Evolutionary conservation across 768 basidiomycete species (phyloP).

Genomic region (Suillus luteus): DNA sequence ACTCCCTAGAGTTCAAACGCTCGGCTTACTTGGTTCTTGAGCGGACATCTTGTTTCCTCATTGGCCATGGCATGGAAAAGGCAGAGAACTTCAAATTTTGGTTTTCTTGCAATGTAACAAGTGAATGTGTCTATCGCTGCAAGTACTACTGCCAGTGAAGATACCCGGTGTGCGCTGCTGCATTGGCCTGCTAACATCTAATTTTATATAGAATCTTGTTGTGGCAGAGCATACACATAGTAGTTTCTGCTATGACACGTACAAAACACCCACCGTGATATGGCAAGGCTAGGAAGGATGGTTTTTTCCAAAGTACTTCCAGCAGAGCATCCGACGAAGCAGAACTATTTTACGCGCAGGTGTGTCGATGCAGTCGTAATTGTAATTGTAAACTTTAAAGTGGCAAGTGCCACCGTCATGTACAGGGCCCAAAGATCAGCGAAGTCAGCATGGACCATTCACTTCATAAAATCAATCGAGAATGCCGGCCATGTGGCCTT

Average conservation of each 20-base stretch:
- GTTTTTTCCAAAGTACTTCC: not conserved
- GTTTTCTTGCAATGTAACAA: not conserved
- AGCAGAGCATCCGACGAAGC: not conserved
- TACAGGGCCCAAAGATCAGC: not conserved
- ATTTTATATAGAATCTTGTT: not conserved
- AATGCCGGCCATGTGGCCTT: not conserved
- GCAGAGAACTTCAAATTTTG: not conserved
- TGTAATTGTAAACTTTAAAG: not conserved
- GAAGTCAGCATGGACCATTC: not conserved
- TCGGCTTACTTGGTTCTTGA: not conserved
- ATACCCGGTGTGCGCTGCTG: not conserved
- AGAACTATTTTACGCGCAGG: not conserved
- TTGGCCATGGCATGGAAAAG: not conserved
- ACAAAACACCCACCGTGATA: not conserved
- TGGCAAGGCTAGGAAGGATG: not conserved
- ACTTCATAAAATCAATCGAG: not conserved
- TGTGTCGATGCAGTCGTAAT: not conserved
- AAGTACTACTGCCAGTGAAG: too few relatives aligned
- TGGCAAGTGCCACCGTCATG: slow-evolving; percentile 1
- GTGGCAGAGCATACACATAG: not conserved
- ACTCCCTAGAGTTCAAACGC: too few relatives aligned
- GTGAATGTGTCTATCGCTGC: not conserved
- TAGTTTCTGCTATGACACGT: not conserved
- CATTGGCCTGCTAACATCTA: not conserved
- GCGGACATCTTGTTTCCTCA: not conserved